A percentile compares a stretch with the other conserved stretches of the same genome.
Conservation (phyloP, 306 rosid genomes). For the Quercus wislizeni region DNA sequence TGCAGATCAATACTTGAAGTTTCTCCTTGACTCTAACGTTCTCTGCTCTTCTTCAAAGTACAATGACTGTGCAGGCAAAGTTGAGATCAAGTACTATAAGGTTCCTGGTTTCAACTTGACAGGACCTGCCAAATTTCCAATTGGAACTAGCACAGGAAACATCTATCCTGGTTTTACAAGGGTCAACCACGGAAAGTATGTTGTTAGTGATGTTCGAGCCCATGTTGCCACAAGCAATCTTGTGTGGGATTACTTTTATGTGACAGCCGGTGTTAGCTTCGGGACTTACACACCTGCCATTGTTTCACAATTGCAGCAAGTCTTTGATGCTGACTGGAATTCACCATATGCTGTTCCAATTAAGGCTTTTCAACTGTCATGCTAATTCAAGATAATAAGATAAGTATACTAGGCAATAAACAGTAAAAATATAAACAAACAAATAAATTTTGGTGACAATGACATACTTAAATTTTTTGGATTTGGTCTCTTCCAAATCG, state of each 20-base stretch:
- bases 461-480: too few relatives aligned
- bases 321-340: constrained; percentile 88
- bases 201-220: constrained; percentile 69
- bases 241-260: constrained; percentile 84
- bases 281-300: constrained; percentile 77
- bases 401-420: too few relatives aligned
- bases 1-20: constrained; percentile 74
- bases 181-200: constrained; percentile 95
- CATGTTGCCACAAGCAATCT: constrained; percentile 89
- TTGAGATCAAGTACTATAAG: constrained; percentile 77
- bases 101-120: constrained; percentile 82
- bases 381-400: constrained; percentile 30
- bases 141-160: constrained; percentile 56
- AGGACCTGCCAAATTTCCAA: constrained; percentile 55
- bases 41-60: constrained; percentile 73
- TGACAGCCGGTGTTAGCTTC: constrained; percentile 87
- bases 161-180: constrained; percentile 65
- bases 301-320: constrained; percentile 55
- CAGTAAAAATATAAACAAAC: too few relatives aligned
- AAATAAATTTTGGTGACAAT: too few relatives aligned
- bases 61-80: constrained; percentile 73
- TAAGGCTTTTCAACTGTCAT: constrained; percentile 31
- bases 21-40: constrained; percentile 70
- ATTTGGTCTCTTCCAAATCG: too few relatives aligned
- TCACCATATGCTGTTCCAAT: constrained; percentile 76